Percentiles rank a stretch among this genome's conserved stretches.
These are phyloP conservation scores for Leptographium radiaticola DNA, from an alignment of 2,329 filamentous ascomycete genomes.

Conservation along the genomic window DNA sequence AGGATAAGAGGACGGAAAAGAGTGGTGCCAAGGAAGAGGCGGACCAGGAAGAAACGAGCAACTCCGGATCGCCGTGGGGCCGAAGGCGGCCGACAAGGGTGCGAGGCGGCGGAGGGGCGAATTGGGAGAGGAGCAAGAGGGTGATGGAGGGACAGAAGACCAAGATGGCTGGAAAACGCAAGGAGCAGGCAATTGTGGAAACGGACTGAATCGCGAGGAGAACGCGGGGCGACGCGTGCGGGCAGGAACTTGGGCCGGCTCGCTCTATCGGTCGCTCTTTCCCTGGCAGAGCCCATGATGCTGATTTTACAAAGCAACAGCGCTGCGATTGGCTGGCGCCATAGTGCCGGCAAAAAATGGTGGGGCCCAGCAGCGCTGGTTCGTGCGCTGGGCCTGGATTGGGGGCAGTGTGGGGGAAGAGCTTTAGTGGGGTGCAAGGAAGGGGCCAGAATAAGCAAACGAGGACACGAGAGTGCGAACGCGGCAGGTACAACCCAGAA, in stretches of 20 bases:
- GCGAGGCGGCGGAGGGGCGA: neutral
- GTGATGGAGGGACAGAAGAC: neutral
- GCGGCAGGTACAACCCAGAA: neutral
- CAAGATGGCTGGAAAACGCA: neutral
- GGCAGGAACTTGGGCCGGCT: neutral
- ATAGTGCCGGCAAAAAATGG: neutral
- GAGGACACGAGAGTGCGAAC: neutral
- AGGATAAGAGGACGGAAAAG: neutral
- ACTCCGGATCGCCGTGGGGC: no score
- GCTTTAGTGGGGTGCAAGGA: neutral
- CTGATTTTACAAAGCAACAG: neutral
- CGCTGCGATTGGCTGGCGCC: neutral
- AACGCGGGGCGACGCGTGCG: no score
- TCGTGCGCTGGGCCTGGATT: neutral
- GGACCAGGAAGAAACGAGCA: no score
- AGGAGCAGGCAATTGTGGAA: neutral
- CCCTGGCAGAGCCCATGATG: neutral
- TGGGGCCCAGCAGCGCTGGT: neutral
- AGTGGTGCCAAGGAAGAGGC: neutral
- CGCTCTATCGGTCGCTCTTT: slow-evolving; percentile 3
- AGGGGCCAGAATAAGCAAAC: neutral
- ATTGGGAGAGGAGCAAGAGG: neutral
- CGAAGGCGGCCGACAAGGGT: neutral
- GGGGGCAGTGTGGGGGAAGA: neutral
- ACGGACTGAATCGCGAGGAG: no score